Evolutionary conservation across 345 rosid genomes (phyloP), one percentile per base, ranked within the genome.

Genomic region (Populus pruinosa): DNA sequence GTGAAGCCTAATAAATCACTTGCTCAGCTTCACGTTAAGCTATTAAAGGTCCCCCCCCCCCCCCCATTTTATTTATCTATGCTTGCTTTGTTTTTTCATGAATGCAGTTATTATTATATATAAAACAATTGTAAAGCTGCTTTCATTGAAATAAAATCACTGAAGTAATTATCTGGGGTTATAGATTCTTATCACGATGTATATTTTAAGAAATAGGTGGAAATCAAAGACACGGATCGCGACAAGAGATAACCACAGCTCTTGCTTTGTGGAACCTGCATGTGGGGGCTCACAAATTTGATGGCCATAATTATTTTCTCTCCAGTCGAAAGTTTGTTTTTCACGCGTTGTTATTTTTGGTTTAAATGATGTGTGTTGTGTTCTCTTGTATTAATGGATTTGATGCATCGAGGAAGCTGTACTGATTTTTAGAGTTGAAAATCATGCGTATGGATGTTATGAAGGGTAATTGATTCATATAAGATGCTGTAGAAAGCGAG

Each of bases 11-110:
- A 87, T 73, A 59, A 68, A 36, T 81, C 82, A 25, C 82, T 88
- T 74, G 89, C 91, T 77, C 88, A 80, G 83, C 95, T 93, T 74
- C 98, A 93, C 85, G 85, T 90, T 65, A 80, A 73, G 13, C 88
- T 94, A 20, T 77, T 94, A 68, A 87, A 93, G 98, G 98, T 93
- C 67, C 29, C 29, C 29, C 29, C 29, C 29, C 29, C 29, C 29
- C 29, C 29, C 29, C 29, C 29, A 27, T 69, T 4, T 47, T 39
- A 17, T 29, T 53, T 59, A 9, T n/a, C 25, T 4, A 59, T 50
- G 31, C 44, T n/a, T 44, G 2, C 8, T 53, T n/a, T 41, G 17
- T 50, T 74, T 20, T 68, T 20, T 50, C 65, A 23, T 74, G 14
- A 12, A 13, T 47, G 18, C 18, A 47, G 18, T 14, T 47, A 47